Conservation (phyloP, 139 green algal species). For the Microglena sp. region DNA sequence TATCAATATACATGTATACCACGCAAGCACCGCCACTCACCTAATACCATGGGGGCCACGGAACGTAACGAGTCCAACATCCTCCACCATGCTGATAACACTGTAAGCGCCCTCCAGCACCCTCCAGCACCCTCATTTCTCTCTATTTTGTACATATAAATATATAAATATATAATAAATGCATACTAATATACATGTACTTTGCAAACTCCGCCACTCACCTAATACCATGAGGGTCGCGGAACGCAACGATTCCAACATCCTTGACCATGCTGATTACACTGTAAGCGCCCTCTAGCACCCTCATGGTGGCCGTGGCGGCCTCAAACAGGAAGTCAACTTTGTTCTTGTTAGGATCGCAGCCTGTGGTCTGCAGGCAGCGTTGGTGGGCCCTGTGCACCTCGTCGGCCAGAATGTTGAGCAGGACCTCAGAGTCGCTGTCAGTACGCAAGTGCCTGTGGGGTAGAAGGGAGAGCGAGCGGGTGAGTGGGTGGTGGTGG, state of each 20-base stretch:
- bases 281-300: slow-evolving; percentile 85
- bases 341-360: slow-evolving; percentile 71
- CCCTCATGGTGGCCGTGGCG: slow-evolving; percentile 62
- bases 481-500: not conserved
- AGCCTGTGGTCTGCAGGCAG: slow-evolving; percentile 51
- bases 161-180: too few relatives aligned
- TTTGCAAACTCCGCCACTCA: slow-evolving; percentile 9
- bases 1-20: too few relatives aligned
- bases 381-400: slow-evolving; percentile 86
- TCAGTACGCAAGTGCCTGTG: slow-evolving; percentile 75
- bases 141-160: too few relatives aligned
- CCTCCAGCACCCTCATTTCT: too few relatives aligned
- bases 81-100: slow-evolving; percentile 83
- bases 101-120: slow-evolving; percentile 87
- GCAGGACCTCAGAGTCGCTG: slow-evolving; percentile 91
- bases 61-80: slow-evolving; percentile 92
- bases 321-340: slow-evolving; percentile 77
- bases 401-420: slow-evolving; percentile 95
- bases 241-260: slow-evolving; percentile 91
- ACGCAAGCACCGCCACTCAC: slow-evolving; percentile 27
- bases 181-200: too few relatives aligned
- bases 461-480: slow-evolving; percentile 19
- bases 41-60: slow-evolving; percentile 93
- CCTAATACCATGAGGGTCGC: slow-evolving; percentile 94
- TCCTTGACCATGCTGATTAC: slow-evolving; percentile 85